Evolutionary conservation across 164 flowering plant genomes (phyloP), one percentile per base, ranked within the genome.

Genomic region (Aristolochia contorta): DNA sequence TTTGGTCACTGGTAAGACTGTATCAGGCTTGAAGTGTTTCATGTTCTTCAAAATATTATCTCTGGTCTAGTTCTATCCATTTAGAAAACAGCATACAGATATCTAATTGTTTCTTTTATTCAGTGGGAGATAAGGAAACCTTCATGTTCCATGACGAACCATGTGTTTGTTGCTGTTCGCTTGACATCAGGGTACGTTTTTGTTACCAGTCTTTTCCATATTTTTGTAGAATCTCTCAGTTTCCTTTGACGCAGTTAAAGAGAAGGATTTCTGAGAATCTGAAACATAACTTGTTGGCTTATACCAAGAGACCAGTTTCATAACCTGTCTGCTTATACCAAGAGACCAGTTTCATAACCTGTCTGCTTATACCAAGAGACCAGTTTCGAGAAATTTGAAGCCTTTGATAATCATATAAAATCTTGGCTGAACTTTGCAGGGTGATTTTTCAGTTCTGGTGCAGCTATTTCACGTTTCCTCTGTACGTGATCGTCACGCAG

Each of bases 1-100:
- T 88, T 22, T 91, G 97, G 97, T 88, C 93, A 21, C 60, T 84
- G 89, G 97, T 91, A 78, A 82, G 87, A 57, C 13, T 20, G 20
- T 18, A n/a, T 20, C 21, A 20, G 41, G 6, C 18, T 16, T 19
- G 0, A 30, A 0, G 43, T 8, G 10, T 25, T 56, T 27, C 7
- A 1, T 24, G 8, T 14, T 13, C 16, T 56, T 16, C 13, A 56
- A 56, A 18, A 16, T 18, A 25, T 32, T 32, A 12, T 32, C 18
- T 30, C 12, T 14, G 2, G 14, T 14, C 1, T 30, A 25, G 19
- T 14, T 8, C 4, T 7, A 24, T 27, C 16, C 27, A 3, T 20
- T 15, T 21, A 20, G 20, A 23, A 19, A 56, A 30, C 16, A 9
- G 16, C 24, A 13, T 4, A 56, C 15, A 5, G 47, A 45, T 2